phyloP scores from a whole-genome alignment of 257 asterid species.

The Fraxinus excelsior region DNA sequence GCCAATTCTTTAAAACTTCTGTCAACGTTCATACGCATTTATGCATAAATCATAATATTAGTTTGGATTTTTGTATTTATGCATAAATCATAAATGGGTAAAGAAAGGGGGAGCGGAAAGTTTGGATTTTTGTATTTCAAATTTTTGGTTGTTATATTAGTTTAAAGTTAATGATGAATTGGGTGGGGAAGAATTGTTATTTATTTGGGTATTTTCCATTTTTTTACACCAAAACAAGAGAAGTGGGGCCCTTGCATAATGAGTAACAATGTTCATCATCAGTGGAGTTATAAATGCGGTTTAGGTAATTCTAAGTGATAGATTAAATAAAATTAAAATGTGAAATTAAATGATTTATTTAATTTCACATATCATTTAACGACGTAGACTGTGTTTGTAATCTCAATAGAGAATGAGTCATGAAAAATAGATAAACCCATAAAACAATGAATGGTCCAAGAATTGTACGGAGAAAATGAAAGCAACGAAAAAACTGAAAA shows the following conservation, averaged over 20 bases:
- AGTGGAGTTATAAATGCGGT: no score
- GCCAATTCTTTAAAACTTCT: conserved; percentile 15
- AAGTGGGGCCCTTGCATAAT: no score
- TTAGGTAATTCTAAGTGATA: no score
- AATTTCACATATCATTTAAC: no score
- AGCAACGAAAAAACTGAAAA: conserved; percentile 6
- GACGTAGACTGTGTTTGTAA: no score
- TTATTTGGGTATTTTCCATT: background rate
- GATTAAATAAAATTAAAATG: no score
- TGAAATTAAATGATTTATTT: no score
- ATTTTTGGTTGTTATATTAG: conserved; percentile 2
- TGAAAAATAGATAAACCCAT: no score
- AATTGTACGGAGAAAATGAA: conserved; percentile 1
- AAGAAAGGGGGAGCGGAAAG: conserved; percentile 34
- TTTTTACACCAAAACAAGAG: background rate
- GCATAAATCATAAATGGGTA: background rate
- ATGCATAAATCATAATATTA: background rate
- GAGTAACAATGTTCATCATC: no score
- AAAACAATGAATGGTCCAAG: background rate
- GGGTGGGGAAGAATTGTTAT: background rate
- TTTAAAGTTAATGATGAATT: background rate
- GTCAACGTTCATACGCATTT: conserved; percentile 12
- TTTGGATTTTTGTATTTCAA: conserved; percentile 51
- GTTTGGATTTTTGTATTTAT: conserved; percentile 41
- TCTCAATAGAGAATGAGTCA: no score